Base-by-base conservation (phyloP, 371 early-diverging fungal genomes). In the Mucor irregularis region DNA sequence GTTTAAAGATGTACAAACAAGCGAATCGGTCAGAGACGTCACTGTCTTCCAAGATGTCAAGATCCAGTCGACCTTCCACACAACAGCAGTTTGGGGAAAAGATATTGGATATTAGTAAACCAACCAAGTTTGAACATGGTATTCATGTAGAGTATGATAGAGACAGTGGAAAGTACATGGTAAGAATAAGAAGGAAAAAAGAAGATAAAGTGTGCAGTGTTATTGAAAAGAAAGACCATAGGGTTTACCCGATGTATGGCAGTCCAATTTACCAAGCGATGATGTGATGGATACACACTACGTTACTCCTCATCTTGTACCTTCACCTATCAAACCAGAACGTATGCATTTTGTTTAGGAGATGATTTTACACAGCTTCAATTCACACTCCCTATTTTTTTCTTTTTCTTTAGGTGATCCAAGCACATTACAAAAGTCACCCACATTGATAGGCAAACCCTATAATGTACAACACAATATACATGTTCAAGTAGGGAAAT, bases 241-340 rank as follows among this genome's bases (percentile, higher is more conserved):
- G 81, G 82, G 86, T 6, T 71, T 86, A 42, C 86, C 86, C 21
- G 86, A 86, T 60, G 86, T 86, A 25, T 86, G 86, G 86, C 73
- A 79, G 29, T 64, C 74, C 25, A 71, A 75, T 34, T 53, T 86
- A 29, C 86, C 84, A 16, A 82, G 83, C 16, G 86, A 84, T 60
- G 86, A 84, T 68, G 70, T 84, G 7, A 59, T 86, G 24, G 78
- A 86, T 60, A 86, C 86, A 10, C 79, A 80, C 38, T 82, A 80
- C 53, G 78, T 86, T 54, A 81, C 76, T 43, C 86, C 86, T 11
- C 75, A 82, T 45, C 81, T 86, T 34, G 84, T 86, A 19, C 86
- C 86, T 16, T 68, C 64, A 17, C 74, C 77, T 33, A 51, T 73
- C 52, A 64, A 56, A 53, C 64, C 57, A 39, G 56, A 52, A 50